These are phyloP conservation scores for Lachancea mirantina DNA, from an alignment of 805 yeast genomes.

Conservation along the genomic window DNA sequence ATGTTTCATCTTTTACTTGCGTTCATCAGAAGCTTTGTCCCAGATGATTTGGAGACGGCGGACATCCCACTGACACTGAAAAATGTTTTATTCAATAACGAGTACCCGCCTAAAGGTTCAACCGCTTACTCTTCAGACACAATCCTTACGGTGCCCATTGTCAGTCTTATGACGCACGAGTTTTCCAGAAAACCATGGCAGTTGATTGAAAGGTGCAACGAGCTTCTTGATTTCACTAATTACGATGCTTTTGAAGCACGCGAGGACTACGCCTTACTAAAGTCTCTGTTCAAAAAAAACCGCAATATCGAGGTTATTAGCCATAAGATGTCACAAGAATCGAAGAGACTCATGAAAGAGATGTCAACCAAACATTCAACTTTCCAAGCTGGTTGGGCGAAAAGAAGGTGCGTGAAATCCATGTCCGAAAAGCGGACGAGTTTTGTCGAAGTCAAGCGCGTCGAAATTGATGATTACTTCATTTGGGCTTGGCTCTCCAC, in stretches of 20 bases:
- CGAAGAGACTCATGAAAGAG: conserved; percentile 46
- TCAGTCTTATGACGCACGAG: conserved; percentile 43
- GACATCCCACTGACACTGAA: conserved; percentile 60
- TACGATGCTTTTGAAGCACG: conserved; percentile 63
- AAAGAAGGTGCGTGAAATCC: conserved; percentile 22
- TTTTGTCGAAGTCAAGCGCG: conserved; percentile 33
- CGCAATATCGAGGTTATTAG: conserved; percentile 47
- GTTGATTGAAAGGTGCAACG: conserved; percentile 49
- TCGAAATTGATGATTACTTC: conserved; percentile 76
- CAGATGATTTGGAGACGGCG: conserved; percentile 47
- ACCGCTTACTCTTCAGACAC: conserved; percentile 34
- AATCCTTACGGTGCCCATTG: conserved; percentile 54
- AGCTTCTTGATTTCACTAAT: conserved; percentile 59
- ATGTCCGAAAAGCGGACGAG: conserved; percentile 15
- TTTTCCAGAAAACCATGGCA: conserved; percentile 48
- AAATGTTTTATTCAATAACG: conserved; percentile 51
- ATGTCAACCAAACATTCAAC: conserved; percentile 36
- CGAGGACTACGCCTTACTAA: conserved; percentile 71
- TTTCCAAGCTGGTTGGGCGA: conserved; percentile 38
- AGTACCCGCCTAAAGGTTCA: conserved; percentile 65
- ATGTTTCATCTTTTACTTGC: conserved; percentile 73
- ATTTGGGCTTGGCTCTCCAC: conserved; percentile 89
- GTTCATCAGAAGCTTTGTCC: conserved; percentile 71
- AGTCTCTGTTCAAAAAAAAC: conserved; percentile 57
- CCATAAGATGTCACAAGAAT: conserved; percentile 64